Percentiles rank a stretch among this genome's conserved stretches.
phyloP scores from a whole-genome alignment of 2,329 filamentous ascomycete genomes.

The Cercospora citrullina region DNA sequence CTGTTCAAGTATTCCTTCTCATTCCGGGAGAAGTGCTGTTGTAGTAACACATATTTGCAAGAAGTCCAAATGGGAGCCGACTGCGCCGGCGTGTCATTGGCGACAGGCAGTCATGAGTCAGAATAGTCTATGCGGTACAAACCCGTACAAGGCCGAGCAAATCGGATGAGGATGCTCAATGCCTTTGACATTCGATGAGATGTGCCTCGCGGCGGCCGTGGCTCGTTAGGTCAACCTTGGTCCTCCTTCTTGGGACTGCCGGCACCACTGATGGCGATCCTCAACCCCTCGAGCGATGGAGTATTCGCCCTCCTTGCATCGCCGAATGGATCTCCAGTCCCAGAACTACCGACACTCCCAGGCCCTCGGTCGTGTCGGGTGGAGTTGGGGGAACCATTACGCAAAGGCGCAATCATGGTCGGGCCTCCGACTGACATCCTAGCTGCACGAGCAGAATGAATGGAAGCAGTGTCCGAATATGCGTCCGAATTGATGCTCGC shows the following conservation, averaged over 20 bases:
- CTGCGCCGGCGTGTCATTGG: no score
- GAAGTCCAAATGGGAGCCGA: not conserved
- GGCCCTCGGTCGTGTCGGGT: not conserved
- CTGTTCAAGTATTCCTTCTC: not conserved
- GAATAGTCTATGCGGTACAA: no score
- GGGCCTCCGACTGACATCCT: constrained; percentile 21
- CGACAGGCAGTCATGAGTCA: no score
- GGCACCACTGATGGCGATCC: not conserved
- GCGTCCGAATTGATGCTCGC: constrained; percentile 30
- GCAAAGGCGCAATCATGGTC: not conserved
- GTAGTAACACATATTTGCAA: not conserved
- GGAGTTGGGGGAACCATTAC: not conserved
- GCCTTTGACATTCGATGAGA: no score
- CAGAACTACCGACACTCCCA: not conserved
- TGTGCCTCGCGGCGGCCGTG: not conserved
- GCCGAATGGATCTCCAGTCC: not conserved
- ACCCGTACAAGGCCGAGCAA: no score
- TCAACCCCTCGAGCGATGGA: not conserved
- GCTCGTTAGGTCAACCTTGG: not conserved
- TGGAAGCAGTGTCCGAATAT: constrained; percentile 32
- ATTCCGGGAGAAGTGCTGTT: not conserved
- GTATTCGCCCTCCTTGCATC: not conserved
- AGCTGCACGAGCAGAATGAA: constrained; percentile 30
- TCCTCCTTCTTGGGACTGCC: not conserved
- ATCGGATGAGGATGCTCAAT: no score